Evolutionary conservation across 2,329 filamentous ascomycete genomes (phyloP).

Genomic region (Cladophialophora psammophila): DNA sequence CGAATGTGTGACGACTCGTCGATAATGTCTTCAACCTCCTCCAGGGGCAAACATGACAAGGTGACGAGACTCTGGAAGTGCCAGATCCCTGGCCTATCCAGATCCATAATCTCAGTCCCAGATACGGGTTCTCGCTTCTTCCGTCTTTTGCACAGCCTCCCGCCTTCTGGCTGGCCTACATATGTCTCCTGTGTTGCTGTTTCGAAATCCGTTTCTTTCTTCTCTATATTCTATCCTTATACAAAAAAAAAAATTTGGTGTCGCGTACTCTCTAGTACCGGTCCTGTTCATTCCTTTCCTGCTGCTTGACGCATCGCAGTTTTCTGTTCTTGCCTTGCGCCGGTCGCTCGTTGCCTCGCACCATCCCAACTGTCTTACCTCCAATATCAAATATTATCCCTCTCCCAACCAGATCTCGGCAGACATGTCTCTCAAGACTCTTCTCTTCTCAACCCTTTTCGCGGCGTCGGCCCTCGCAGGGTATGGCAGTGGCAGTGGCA

Average conservation of each 20-base stretch:
- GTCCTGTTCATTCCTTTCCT: conserved; percentile 36
- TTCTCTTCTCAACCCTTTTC: conserved; percentile 31
- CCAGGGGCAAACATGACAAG: conserved; percentile 32
- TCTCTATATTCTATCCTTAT: conserved; percentile 35
- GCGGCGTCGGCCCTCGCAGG: conserved; percentile 29
- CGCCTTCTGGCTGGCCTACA: conserved; percentile 29
- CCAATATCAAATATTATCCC: conserved; percentile 15
- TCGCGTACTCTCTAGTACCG: conserved; percentile 25
- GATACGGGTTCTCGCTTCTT: conserved; percentile 19
- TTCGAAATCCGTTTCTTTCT: conserved; percentile 20
- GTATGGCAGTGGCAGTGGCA: neutral
- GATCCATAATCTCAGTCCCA: conserved; percentile 35
- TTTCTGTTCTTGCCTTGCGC: conserved; percentile 35
- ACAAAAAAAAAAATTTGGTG: conserved; percentile 19
- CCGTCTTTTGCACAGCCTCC: conserved; percentile 19
- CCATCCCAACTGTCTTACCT: conserved; percentile 2
- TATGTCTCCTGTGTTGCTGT: conserved; percentile 30
- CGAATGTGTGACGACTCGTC: conserved; percentile 27
- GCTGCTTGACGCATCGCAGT: conserved; percentile 39
- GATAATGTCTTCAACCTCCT: conserved; percentile 28
- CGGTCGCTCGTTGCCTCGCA: conserved; percentile 38
- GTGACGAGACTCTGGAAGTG: conserved; percentile 36
- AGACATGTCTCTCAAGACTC: conserved; percentile 34
- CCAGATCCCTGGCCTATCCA: conserved; percentile 32
- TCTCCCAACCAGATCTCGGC: conserved; percentile 7